These are phyloP conservation scores for Chlamydomonas sp. DNA, from an alignment of 139 green algal species.

Conservation along the genomic window DNA sequence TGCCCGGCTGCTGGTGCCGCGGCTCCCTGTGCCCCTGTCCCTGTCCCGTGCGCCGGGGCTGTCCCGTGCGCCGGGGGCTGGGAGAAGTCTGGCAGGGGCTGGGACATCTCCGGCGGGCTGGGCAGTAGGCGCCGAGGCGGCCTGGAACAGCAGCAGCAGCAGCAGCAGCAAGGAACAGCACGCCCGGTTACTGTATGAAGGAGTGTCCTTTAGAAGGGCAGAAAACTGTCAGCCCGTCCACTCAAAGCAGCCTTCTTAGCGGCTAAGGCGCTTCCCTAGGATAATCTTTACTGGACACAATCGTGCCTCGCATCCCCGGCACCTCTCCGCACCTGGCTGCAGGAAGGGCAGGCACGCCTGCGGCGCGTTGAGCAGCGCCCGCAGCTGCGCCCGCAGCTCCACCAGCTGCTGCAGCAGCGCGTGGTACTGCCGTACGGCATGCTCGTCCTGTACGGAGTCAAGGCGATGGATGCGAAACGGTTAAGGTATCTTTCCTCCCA, in stretches of 20 bases:
- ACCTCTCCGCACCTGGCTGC: conserved; percentile 60
- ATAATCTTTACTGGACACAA: too few species aligned
- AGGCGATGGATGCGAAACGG: too few species aligned
- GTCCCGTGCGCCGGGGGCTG: conserved; percentile 1
- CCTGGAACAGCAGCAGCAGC: conserved; percentile 40
- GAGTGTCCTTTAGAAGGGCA: too few species aligned
- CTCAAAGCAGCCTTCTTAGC: too few species aligned
- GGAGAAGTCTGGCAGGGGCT: conserved; percentile 18
- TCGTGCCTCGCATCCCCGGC: not conserved
- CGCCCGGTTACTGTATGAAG: too few species aligned
- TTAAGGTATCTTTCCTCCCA: too few species aligned
- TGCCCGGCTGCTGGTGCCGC: too few species aligned
- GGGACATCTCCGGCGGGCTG: not conserved
- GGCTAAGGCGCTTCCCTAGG: too few species aligned
- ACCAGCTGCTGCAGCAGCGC: conserved; percentile 61
- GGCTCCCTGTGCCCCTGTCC: too few species aligned
- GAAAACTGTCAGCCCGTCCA: too few species aligned
- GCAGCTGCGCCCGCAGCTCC: conserved; percentile 40
- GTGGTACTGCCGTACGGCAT: conserved; percentile 49
- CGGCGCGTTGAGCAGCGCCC: conserved; percentile 48
- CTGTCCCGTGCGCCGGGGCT: too few species aligned
- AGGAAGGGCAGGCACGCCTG: conserved; percentile 82
- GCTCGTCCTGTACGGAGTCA: not conserved
- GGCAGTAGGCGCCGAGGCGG: conserved; percentile 71
- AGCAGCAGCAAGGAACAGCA: too few species aligned